Percentiles rank a stretch among this genome's conserved stretches.
Evolutionary conservation across 345 rosid species (phyloP).

Genomic region (Lepidium sativum): DNA sequence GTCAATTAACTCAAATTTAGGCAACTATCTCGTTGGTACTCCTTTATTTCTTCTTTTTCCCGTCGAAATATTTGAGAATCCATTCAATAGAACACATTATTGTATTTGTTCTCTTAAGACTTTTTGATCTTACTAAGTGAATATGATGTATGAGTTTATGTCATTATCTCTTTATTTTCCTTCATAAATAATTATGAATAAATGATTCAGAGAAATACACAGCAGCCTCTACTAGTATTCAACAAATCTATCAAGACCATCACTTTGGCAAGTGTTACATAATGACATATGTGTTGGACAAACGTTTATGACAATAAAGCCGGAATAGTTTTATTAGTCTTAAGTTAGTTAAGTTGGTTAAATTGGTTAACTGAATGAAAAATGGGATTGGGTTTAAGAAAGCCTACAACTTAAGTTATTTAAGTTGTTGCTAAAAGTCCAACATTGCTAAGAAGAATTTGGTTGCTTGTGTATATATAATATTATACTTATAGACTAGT

Average conservation of each 20-base stretch:
- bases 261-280: no score
- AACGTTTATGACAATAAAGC: no score
- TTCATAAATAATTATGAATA: neutral
- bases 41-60: neutral
- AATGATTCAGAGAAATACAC: neutral
- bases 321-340: no score
- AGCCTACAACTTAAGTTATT: no score
- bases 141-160: neutral
- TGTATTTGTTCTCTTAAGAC: neutral
- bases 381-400: no score
- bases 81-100: neutral
- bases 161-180: neutral
- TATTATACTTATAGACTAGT: no score
- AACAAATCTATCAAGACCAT: neutral
- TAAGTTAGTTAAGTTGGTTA: no score
- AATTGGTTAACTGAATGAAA: no score
- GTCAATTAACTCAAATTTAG: neutral
- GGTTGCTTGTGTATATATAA: no score
- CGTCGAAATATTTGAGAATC: neutral
- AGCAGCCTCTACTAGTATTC: neutral
- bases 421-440: no score
- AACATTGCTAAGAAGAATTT: no score
- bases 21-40: neutral
- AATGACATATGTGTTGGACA: no score
- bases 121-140: neutral